Evolutionary conservation across 257 asterid species (phyloP).

Genomic region (Plectranthus barbatus): DNA sequence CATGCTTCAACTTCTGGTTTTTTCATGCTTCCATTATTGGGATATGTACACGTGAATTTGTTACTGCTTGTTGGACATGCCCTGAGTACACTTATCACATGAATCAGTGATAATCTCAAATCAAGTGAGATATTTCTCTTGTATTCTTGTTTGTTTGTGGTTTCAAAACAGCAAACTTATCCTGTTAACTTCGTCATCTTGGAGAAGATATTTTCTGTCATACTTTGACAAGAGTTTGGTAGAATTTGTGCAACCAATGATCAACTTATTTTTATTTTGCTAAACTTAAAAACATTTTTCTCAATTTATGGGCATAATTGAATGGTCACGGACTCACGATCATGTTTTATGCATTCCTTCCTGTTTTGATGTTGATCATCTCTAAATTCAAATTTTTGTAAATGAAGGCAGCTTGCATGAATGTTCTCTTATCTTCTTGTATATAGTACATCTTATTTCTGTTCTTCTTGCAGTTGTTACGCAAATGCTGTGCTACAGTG

Average conservation of each 20-base stretch:
- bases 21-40: slow-evolving; percentile 4
- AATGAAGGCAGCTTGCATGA: background rate
- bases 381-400: background rate
- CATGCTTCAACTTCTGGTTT: slow-evolving; percentile 3
- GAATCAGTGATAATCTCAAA: background rate
- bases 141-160: background rate
- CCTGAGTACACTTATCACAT: background rate
- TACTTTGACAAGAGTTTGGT: background rate
- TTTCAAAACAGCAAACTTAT: background rate
- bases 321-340: background rate
- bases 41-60: background rate
- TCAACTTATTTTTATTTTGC: background rate
- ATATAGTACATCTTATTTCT: background rate
- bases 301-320: background rate
- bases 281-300: too few species aligned
- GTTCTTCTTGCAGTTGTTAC: slow-evolving; percentile 46
- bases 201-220: background rate
- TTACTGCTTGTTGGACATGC: background rate
- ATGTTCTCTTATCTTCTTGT: background rate
- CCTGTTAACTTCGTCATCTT: background rate
- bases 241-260: background rate
- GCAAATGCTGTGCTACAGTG: slow-evolving; percentile 70
- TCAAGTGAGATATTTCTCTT: background rate
- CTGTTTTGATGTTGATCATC: background rate
- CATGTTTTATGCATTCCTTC: background rate